These are phyloP conservation scores for Cystofilobasidium ferigula DNA, from an alignment of 768 basidiomycete genomes.

Conservation along the genomic window DNA sequence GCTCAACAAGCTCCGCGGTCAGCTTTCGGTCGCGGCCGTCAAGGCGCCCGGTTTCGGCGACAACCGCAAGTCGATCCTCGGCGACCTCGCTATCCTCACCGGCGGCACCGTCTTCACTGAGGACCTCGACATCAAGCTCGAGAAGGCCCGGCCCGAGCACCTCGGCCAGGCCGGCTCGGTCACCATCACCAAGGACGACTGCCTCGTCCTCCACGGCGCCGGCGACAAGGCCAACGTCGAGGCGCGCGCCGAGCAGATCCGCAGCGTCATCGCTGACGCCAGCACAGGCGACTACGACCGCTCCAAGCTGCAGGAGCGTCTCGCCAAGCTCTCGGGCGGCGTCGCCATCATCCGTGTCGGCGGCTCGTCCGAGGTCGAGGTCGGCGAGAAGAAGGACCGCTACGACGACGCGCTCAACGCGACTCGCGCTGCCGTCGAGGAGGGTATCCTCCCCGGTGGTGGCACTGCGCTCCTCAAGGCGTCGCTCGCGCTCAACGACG, in stretches of 20 bases:
- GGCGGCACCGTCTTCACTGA: slow-evolving; percentile 96
- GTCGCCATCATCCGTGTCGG: slow-evolving; percentile 99
- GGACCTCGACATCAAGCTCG: slow-evolving; percentile 93
- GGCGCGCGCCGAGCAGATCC: slow-evolving; percentile 92
- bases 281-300: slow-evolving; percentile 88
- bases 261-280: slow-evolving; percentile 63
- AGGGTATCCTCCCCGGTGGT: slow-evolving; percentile 95
- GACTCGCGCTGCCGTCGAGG: slow-evolving; percentile 96
- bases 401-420: slow-evolving; percentile 88
- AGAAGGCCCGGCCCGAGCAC: slow-evolving; percentile 73
- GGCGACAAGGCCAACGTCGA: slow-evolving; percentile 82
- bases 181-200: slow-evolving; percentile 96
- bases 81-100: slow-evolving; percentile 91
- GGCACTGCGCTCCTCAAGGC: slow-evolving; percentile 59
- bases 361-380: slow-evolving; percentile 85
- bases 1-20: slow-evolving; percentile 97
- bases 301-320: slow-evolving; percentile 87
- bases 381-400: slow-evolving; percentile 97
- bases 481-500: slow-evolving; percentile 45
- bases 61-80: slow-evolving; percentile 96
- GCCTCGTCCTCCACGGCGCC: slow-evolving; percentile 85
- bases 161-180: slow-evolving; percentile 84
- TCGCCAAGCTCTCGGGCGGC: slow-evolving; percentile 90
- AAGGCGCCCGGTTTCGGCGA: slow-evolving; percentile 97
- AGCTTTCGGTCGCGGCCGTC: slow-evolving; percentile 83